Base-by-base conservation (phyloP, 768 basidiomycete species). In the Kwoniella sp. region DNA sequence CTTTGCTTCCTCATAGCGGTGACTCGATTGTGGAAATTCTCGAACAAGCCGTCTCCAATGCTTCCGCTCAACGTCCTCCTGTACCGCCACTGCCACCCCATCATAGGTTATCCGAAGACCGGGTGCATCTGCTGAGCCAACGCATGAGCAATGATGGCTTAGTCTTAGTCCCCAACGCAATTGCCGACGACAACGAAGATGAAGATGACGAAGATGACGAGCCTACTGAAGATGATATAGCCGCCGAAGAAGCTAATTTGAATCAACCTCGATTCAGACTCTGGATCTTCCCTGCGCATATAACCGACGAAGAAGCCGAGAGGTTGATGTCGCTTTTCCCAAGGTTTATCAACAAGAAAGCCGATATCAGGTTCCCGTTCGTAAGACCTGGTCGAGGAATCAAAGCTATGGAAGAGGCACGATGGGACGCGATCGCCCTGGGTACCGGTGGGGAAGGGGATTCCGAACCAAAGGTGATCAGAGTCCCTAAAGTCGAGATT, bases 201-300 rank as follows among this genome's bases (percentile, higher is more conserved):
- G 48, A 49, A 25, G 77, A 81, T 60, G 64, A 68, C 76, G 58
- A 68, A 61, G 71, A 76, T 71, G 58, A 79, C 44, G 71, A 72
- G 26, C 81, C 81, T 10, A 86, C 85, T 47, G 83, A 83, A 57
- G 85, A 85, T 46, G 71, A 77, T 24, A 60, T 73, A 19, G 63
- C 60, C 26, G 63, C 60, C n/a, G 73, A 71, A 29, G 76, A 73
- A 49, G 62, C 64, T 12, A 72, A 74, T 36, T 64, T 78, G 15
- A 67, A 74, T 29, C 40, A 59, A 26, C 71, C 77, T 5, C 59
- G 74, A 69, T 79, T 90, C 78, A 86, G 91, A 58, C 85, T 86
- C 46, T 95, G 92, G 92, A 88, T 86, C 0, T 86, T 87, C 5
- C 90, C 92, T 21, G 86, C 63, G 1, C 75, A 92, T 77, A 83